phyloP scores from a whole-genome alignment of 208 protist genomes.

The Trypanosoma scelopori region DNA sequence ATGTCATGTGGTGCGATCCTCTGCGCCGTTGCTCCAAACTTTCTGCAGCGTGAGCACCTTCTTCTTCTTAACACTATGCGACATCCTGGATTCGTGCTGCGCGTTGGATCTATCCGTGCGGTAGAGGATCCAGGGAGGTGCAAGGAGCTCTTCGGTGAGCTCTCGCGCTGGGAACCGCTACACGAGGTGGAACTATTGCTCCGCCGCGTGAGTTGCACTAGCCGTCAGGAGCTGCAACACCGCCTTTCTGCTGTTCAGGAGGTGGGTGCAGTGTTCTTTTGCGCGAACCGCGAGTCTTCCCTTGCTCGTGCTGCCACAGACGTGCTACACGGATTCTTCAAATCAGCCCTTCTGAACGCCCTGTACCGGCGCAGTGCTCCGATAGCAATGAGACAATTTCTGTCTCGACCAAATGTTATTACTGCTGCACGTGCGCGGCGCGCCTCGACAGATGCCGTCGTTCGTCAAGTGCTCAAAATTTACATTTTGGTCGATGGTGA shows the following conservation, averaged over 20 bases:
- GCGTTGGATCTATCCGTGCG: constrained; percentile 65
- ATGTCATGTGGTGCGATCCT: constrained; percentile 74
- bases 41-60: constrained; percentile 62
- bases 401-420: constrained; percentile 57
- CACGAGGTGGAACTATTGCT: constrained; percentile 72
- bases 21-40: constrained; percentile 60
- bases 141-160: constrained; percentile 42
- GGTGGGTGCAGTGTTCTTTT: constrained; percentile 82
- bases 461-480: constrained; percentile 63
- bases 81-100: constrained; percentile 83
- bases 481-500: constrained; percentile 67
- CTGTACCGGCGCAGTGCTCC: constrained; percentile 64
- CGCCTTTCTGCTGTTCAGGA: constrained; percentile 62
- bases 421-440: constrained; percentile 61
- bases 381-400: constrained; percentile 61
- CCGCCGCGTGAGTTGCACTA: constrained; percentile 56
- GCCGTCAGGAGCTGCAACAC: constrained; percentile 49
- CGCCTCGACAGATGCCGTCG: constrained; percentile 59
- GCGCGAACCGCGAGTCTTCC: constrained; percentile 69
- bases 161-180: constrained; percentile 72
- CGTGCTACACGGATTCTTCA: constrained; percentile 81
- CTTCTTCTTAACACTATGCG: constrained; percentile 87
- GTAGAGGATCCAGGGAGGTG: constrained; percentile 19
- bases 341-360: constrained; percentile 75
- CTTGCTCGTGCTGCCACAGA: constrained; percentile 78